Conservation (phyloP, 352 stramenopile species). For the Globisporangium middletonii region DNA sequence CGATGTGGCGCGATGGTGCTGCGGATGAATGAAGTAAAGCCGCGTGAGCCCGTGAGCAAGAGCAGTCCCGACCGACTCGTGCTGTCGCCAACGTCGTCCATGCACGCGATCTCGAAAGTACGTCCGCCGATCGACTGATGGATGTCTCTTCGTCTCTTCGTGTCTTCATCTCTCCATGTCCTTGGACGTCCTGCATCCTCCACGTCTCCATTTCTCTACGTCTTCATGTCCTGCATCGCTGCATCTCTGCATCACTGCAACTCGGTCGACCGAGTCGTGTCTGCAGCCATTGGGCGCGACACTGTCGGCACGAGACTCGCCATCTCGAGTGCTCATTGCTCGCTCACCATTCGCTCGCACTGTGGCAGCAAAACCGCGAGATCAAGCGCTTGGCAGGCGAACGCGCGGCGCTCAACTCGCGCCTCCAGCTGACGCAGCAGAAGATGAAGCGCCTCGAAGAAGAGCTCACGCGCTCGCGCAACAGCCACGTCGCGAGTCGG, state of each 20-base stretch:
- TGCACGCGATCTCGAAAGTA: slow-evolving; percentile 19
- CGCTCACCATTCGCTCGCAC: not conserved
- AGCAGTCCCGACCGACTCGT: slow-evolving; percentile 10
- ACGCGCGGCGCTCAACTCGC: slow-evolving; percentile 33
- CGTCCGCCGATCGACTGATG: slow-evolving; percentile 2
- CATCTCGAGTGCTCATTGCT: no score
- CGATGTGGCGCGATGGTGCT: no score
- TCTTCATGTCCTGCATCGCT: not conserved
- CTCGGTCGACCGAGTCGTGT: no score
- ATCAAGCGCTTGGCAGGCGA: slow-evolving; percentile 46
- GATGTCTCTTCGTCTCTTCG: not conserved
- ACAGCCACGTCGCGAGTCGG: slow-evolving; percentile 34
- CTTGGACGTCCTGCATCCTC: not conserved
- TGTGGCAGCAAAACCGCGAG: slow-evolving; percentile 41
- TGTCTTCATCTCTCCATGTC: not conserved
- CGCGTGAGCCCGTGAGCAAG: slow-evolving; percentile 8
- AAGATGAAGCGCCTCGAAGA: slow-evolving; percentile 51
- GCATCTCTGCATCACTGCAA: not conserved
- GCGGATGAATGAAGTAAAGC: no score
- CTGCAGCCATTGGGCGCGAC: no score
- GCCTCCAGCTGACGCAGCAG: slow-evolving; percentile 45
- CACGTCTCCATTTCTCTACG: not conserved
- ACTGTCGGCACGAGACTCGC: no score
- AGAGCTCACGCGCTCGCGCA: slow-evolving; percentile 44
- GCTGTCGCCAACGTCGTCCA: slow-evolving; percentile 7